phyloP scores from a whole-genome alignment of 805 yeast species.

The Zygotorulaspora danielsina region DNA sequence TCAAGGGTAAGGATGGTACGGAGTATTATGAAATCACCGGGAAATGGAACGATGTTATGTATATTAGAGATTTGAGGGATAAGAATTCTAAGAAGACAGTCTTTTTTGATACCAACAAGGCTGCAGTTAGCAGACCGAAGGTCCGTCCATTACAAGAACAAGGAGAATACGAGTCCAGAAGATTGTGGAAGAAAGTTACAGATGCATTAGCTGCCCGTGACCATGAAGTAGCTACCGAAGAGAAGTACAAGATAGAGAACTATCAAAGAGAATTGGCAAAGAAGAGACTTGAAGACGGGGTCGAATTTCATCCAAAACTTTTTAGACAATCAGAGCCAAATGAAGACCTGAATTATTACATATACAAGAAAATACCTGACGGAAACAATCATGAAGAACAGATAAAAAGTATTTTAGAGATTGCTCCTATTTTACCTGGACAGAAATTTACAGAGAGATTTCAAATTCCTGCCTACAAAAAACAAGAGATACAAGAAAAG shows the following conservation, averaged over 20 bases:
- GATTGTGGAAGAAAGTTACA: slow-evolving; percentile 77
- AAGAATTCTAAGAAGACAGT: slow-evolving; percentile 43
- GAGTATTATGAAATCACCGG: slow-evolving; percentile 68
- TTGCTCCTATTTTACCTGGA: slow-evolving; percentile 82
- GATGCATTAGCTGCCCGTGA: slow-evolving; percentile 75
- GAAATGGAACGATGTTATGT: slow-evolving; percentile 88
- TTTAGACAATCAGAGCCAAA: slow-evolving; percentile 49
- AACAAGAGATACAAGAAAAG: slow-evolving; percentile 36
- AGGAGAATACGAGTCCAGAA: slow-evolving; percentile 73
- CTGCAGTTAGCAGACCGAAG: slow-evolving; percentile 54
- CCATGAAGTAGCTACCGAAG: slow-evolving; percentile 81
- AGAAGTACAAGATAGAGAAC: slow-evolving; percentile 81
- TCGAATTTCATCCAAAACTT: slow-evolving; percentile 73
- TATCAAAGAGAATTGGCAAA: slow-evolving; percentile 74
- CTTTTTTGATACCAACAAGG: slow-evolving; percentile 57
- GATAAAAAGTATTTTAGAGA: slow-evolving; percentile 51
- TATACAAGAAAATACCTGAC: slow-evolving; percentile 61
- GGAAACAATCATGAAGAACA: slow-evolving; percentile 50
- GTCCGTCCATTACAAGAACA: slow-evolving; percentile 80
- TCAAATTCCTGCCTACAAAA: slow-evolving; percentile 62
- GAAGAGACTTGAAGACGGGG: slow-evolving; percentile 71
- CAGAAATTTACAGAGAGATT: slow-evolving; percentile 63
- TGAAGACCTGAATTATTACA: slow-evolving; percentile 56
- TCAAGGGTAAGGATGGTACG: slow-evolving; percentile 53
- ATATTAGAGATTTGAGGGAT: slow-evolving; percentile 52